phyloP scores from a whole-genome alignment of 768 basidiomycete genomes.

The Lactifluus pinguis region DNA sequence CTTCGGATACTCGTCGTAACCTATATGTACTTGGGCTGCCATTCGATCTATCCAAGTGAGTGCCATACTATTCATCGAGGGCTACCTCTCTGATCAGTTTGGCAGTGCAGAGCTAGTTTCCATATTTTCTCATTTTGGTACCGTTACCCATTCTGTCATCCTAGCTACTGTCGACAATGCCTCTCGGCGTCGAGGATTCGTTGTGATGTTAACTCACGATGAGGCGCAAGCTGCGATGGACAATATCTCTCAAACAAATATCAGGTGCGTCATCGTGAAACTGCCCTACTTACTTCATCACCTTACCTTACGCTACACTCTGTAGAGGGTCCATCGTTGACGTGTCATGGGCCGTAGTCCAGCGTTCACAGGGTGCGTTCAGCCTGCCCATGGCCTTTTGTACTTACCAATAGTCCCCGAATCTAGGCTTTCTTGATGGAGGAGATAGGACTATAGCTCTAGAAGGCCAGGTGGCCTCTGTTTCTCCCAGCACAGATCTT shows the following conservation, averaged over 20 bases:
- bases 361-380: conserved; percentile 64
- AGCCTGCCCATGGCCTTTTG: background rate
- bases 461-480: conserved; percentile 35
- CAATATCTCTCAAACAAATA: conserved; percentile 53
- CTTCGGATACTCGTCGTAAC: conserved; percentile 54
- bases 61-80: background rate
- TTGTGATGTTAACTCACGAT: conserved; percentile 68
- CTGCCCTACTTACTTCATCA: background rate
- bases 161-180: conserved; percentile 79
- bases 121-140: conserved; percentile 56
- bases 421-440: conserved; percentile 67
- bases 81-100: background rate
- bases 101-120: conserved; percentile 46
- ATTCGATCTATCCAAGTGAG: conserved; percentile 71
- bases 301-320: conserved; percentile 4
- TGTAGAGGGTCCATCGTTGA: conserved; percentile 65
- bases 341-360: conserved; percentile 82
- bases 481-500: conserved; percentile 23
- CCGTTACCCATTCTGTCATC: conserved; percentile 68
- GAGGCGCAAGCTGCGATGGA: conserved; percentile 66
- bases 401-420: background rate
- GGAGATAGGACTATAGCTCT: conserved; percentile 66
- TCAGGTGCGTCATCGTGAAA: conserved; percentile 43
- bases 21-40: conserved; percentile 80
- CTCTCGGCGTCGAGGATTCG: conserved; percentile 73